These are phyloP conservation scores for Penicillium nucicola DNA, from an alignment of 495 filamentous ascomycete genomes.

Conservation along the genomic window DNA sequence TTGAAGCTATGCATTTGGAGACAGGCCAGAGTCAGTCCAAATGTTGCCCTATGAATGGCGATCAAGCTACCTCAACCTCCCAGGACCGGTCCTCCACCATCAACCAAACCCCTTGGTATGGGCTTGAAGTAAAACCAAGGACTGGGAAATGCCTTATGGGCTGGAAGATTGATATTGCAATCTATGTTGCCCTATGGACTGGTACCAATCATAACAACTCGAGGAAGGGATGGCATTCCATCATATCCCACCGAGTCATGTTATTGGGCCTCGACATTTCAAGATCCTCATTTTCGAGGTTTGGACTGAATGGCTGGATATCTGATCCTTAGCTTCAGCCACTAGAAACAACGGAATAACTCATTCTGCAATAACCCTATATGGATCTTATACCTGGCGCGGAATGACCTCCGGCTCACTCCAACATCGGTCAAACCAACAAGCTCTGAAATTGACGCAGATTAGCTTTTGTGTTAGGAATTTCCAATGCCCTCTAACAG, in stretches of 20 bases:
- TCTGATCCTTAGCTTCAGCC: not conserved
- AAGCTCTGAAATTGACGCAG: not conserved
- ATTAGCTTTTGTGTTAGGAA: not conserved
- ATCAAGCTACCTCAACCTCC: not conserved
- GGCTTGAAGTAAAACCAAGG: not conserved
- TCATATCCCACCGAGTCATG: constrained; percentile 1
- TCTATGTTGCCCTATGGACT: constrained; percentile 12
- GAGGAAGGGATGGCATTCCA: constrained; percentile 29
- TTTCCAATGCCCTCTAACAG: not conserved
- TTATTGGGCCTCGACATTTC: not conserved
- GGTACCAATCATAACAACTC: constrained; percentile 10
- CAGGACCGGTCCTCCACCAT: not conserved
- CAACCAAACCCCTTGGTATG: constrained; percentile 23
- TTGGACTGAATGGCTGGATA: not conserved
- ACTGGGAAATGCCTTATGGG: constrained; percentile 13
- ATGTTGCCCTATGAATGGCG: not conserved
- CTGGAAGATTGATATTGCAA: not conserved
- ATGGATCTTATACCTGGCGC: too few species aligned
- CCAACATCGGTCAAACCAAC: not conserved
- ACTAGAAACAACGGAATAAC: not conserved
- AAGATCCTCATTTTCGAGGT: not conserved
- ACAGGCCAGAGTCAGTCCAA: not conserved
- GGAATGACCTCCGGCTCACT: too few species aligned
- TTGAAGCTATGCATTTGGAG: too few species aligned
- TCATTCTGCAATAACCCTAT: not conserved